A percentile compares a stretch with the other conserved stretches of the same genome.
phyloP scores from a whole-genome alignment of 441 rosid genomes.

The Erodium moschatum region DNA sequence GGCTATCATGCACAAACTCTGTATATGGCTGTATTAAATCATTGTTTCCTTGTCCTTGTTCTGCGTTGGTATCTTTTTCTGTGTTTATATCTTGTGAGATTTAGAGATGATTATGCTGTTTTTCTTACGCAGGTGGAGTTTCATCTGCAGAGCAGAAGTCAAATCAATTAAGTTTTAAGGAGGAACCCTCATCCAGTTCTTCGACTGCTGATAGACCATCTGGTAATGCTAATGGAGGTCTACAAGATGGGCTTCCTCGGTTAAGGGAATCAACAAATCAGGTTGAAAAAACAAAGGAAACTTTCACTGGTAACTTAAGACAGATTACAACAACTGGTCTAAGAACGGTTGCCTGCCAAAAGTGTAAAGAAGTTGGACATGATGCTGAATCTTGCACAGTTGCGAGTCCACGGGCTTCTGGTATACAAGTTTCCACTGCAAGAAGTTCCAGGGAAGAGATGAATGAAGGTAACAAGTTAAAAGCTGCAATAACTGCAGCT shows the following conservation, averaged over 20 bases:
- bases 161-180: constrained; percentile 43
- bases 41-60: constrained; percentile 16
- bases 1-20: constrained; percentile 12
- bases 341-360: constrained; percentile 39
- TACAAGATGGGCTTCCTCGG: constrained; percentile 44
- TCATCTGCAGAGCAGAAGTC: constrained; percentile 42
- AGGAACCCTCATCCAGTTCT: constrained; percentile 53
- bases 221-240: constrained; percentile 34
- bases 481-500: constrained; percentile 78
- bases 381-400: constrained; percentile 41
- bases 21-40: background rate
- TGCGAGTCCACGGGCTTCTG: constrained; percentile 37
- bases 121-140: constrained; percentile 39
- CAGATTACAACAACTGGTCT: constrained; percentile 31
- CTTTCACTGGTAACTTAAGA: constrained; percentile 36
- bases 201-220: constrained; percentile 46
- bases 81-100: constrained; percentile 8
- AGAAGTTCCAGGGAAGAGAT: constrained; percentile 44
- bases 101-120: constrained; percentile 21
- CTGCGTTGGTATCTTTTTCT: constrained; percentile 4
- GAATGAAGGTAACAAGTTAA: constrained; percentile 48
- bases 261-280: constrained; percentile 46
- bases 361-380: constrained; percentile 55
- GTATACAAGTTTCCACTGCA: constrained; percentile 36
- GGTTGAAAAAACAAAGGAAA: constrained; percentile 49